These are phyloP conservation scores for Fremontodendron californicum DNA, from an alignment of 345 rosid species.

Conservation along the genomic window DNA sequence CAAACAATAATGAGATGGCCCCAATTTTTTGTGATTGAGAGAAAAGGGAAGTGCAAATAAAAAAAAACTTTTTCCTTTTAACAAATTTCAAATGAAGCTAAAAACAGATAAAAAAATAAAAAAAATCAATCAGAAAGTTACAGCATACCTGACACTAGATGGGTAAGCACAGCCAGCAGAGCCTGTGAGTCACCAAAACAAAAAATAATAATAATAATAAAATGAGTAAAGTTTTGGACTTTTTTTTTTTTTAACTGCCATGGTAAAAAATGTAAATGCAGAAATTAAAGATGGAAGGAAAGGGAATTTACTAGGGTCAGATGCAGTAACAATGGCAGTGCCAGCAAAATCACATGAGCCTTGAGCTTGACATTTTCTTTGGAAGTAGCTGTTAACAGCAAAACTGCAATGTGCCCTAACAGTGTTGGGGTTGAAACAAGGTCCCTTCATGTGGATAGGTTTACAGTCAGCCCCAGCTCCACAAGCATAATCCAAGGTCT, in stretches of 20 bases:
- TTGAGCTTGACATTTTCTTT: conserved; percentile 64
- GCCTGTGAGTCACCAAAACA: conserved; percentile 30
- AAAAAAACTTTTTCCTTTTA: no score
- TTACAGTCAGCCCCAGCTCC: conserved; percentile 93
- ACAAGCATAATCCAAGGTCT: conserved; percentile 84
- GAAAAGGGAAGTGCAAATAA: no score
- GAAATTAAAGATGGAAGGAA: background rate
- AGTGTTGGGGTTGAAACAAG: conserved; percentile 71
- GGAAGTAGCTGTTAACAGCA: conserved; percentile 77
- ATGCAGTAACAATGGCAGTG: conserved; percentile 13
- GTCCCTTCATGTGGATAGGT: conserved; percentile 50
- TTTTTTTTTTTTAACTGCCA: background rate
- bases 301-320: conserved; percentile 58
- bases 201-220: background rate
- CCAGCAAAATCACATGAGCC: conserved; percentile 58
- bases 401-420: conserved; percentile 54
- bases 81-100: no score
- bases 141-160: conserved; percentile 39
- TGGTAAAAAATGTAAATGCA: conserved; percentile 14
- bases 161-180: conserved; percentile 43
- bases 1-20: no score
- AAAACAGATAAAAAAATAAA: no score
- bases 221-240: no score
- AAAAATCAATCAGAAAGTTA: background rate
- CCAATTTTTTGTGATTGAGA: no score